phyloP scores from a whole-genome alignment of 2,329 filamentous ascomycete genomes.

The Calonectria honghensis region DNA sequence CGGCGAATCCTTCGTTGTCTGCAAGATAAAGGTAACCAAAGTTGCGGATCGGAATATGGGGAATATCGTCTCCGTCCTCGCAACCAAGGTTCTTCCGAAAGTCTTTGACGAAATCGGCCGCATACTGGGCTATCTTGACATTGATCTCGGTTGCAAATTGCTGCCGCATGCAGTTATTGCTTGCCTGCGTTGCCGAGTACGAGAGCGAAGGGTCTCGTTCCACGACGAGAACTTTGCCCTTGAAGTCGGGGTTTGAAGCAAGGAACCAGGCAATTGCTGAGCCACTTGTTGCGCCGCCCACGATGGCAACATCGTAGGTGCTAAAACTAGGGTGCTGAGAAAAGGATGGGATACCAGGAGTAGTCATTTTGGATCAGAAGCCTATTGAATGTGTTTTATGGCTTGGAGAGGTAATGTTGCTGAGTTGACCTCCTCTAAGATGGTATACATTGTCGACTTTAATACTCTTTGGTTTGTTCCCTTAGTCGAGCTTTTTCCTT shows the following conservation, averaged over 20 bases:
- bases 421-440: too few species aligned
- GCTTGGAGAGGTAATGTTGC: too few species aligned
- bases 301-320: slow-evolving; percentile 33
- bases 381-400: too few species aligned
- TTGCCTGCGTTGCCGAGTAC: slow-evolving; percentile 39
- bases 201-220: slow-evolving; percentile 32
- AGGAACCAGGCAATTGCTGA: slow-evolving; percentile 42
- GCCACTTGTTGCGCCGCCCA: slow-evolving; percentile 41
- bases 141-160: slow-evolving; percentile 42
- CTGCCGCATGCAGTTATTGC: slow-evolving; percentile 43
- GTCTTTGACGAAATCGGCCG: slow-evolving; percentile 37
- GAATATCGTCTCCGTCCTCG: slow-evolving; percentile 11
- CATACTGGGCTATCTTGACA: slow-evolving; percentile 38
- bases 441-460: too few species aligned
- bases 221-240: slow-evolving; percentile 37
- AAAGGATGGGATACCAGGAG: background rate
- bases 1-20: slow-evolving; percentile 21
- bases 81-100: slow-evolving; percentile 35
- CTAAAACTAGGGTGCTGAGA: background rate
- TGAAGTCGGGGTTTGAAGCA: slow-evolving; percentile 36
- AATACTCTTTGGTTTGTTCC: too few species aligned
- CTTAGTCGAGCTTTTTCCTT: too few species aligned
- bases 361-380: too few species aligned
- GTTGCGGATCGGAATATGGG: slow-evolving; percentile 33
- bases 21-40: slow-evolving; percentile 44